Evolutionary conservation across 2,329 filamentous ascomycete genomes (phyloP).

Genomic region (Zymoseptoria crescenta): DNA sequence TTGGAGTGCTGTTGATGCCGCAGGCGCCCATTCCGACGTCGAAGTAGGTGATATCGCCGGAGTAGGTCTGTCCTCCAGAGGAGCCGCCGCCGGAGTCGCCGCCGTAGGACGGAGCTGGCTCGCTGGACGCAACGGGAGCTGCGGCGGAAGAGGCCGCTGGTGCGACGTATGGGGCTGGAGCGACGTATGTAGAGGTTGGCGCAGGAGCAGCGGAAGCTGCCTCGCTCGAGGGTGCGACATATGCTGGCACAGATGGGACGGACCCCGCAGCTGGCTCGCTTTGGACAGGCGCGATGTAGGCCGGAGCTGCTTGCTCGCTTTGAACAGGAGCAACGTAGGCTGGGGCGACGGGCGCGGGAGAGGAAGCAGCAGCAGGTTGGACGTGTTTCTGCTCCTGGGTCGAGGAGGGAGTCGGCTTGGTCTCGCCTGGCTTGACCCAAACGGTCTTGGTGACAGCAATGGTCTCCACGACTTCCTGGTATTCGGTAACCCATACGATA

Average conservation of each 20-base stretch:
- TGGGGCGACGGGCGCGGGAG: constrained; percentile 1
- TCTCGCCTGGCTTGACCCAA: constrained; percentile 34
- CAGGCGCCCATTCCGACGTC: constrained; percentile 61
- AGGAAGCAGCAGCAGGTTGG: constrained; percentile 1
- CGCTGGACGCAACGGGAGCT: constrained; percentile 16
- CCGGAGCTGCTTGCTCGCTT: constrained; percentile 9
- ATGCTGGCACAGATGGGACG: constrained; percentile 18
- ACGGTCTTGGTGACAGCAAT: constrained; percentile 43
- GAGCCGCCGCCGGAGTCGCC: constrained; percentile 7
- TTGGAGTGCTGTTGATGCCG: constrained; percentile 52
- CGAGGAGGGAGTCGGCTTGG: constrained; percentile 14
- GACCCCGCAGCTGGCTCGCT: constrained; percentile 14
- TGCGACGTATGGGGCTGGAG: constrained; percentile 15
- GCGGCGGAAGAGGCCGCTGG: constrained; percentile 18
- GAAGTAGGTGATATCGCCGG: constrained; percentile 70
- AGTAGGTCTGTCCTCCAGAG: constrained; percentile 31
- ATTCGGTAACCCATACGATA: constrained; percentile 44
- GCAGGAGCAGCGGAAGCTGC: neutral
- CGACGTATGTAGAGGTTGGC: constrained; percentile 10
- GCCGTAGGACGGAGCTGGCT: constrained; percentile 11
- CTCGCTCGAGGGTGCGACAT: constrained; percentile 13
- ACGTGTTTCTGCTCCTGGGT: constrained; percentile 2
- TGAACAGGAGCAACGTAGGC: constrained; percentile 5
- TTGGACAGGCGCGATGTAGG: constrained; percentile 19
- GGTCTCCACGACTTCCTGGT: constrained; percentile 41